Conservation (phyloP, 345 rosid genomes). For the Gossypium turneri region DNA sequence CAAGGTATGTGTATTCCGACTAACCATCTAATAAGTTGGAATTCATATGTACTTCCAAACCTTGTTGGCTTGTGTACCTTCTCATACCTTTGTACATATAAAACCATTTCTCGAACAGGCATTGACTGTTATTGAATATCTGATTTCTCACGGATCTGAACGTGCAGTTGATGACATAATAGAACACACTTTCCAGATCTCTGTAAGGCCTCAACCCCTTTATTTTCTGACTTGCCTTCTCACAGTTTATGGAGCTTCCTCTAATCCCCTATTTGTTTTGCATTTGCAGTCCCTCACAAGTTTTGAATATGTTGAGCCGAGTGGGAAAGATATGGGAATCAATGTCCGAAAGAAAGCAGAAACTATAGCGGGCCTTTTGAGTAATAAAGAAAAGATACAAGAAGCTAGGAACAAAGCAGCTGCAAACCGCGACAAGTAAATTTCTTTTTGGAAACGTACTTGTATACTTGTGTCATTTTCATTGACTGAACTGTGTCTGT, state of each 20-base stretch:
- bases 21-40: not conserved
- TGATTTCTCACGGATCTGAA: conserved; percentile 96
- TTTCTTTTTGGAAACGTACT: conserved; percentile 15
- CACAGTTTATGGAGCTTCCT: not conserved
- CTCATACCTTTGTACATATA: conserved; percentile 1
- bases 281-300: conserved; percentile 72
- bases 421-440: conserved; percentile 90
- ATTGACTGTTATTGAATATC: conserved; percentile 84
- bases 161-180: conserved; percentile 95
- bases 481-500: conserved; percentile 17
- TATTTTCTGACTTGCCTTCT: conserved; percentile 6
- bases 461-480: conserved; percentile 7
- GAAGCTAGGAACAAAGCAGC: conserved; percentile 86
- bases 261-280: conserved; percentile 31
- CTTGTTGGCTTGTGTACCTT: conserved; percentile 14
- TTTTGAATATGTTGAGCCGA: conserved; percentile 94
- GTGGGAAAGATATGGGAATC: conserved; percentile 88
- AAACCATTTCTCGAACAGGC: conserved; percentile 46
- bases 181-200: conserved; percentile 93
- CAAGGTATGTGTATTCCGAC: conserved; percentile 48
- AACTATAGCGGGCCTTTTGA: conserved; percentile 63
- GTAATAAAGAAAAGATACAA: conserved; percentile 80
- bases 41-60: not conserved
- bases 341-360: conserved; percentile 97
- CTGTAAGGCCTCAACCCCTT: conserved; percentile 49